Evolutionary conservation across 139 green algal genomes (phyloP).

Genomic region (Chlamydomonas schloesseri): DNA sequence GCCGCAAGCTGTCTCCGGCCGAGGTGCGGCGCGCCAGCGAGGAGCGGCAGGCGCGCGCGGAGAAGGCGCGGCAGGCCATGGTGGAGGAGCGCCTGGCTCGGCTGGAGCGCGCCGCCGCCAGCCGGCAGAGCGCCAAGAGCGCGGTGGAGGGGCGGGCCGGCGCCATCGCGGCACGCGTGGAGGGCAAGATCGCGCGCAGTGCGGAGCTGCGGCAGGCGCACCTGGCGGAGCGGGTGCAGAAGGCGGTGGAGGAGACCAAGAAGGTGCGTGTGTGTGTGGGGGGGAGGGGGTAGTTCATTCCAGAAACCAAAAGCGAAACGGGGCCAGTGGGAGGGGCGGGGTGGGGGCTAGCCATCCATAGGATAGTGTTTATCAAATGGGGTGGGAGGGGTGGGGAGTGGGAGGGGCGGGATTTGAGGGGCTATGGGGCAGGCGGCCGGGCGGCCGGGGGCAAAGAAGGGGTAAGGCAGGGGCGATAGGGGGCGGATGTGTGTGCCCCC

Average conservation of each 20-base stretch:
- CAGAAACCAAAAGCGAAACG: too few species aligned
- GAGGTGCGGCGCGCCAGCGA: constrained; percentile 47
- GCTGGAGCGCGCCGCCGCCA: constrained; percentile 47
- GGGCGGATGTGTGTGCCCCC: too few species aligned
- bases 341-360: too few species aligned
- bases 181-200: constrained; percentile 66
- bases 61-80: constrained; percentile 57
- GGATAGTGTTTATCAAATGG: too few species aligned
- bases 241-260: constrained; percentile 69
- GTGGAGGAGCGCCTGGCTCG: constrained; percentile 54
- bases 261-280: constrained; percentile 57
- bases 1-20: constrained; percentile 43
- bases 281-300: too few species aligned
- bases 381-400: too few species aligned
- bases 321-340: too few species aligned
- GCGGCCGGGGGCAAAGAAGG: too few species aligned
- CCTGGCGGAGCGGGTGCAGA: constrained; percentile 56
- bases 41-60: constrained; percentile 65
- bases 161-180: constrained; percentile 37
- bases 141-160: constrained; percentile 47
- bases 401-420: too few species aligned
- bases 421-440: too few species aligned
- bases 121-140: constrained; percentile 40
- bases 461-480: too few species aligned
- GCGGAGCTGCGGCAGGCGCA: constrained; percentile 65